These are phyloP conservation scores for Tetracladium marchalianum DNA, from an alignment of 495 filamentous ascomycete genomes.

Conservation along the genomic window DNA sequence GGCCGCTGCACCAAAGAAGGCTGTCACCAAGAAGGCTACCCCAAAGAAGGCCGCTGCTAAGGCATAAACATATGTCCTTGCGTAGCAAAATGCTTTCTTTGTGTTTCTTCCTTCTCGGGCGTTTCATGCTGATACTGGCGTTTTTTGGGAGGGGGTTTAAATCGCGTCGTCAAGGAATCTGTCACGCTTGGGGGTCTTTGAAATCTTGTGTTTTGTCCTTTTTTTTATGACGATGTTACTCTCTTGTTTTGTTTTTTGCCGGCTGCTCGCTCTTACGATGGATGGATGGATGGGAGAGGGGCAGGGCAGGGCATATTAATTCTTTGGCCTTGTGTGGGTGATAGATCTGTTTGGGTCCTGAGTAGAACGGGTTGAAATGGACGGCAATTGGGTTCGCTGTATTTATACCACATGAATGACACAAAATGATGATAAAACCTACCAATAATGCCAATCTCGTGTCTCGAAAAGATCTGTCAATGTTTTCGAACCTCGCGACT, in stretches of 20 bases:
- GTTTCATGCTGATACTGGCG: background rate
- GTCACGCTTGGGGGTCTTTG: background rate
- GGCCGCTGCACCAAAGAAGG: conserved; percentile 40
- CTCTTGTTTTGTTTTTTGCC: background rate
- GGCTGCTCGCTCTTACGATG: background rate
- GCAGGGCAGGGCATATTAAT: no score
- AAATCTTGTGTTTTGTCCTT: background rate
- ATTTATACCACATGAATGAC: conserved; percentile 4
- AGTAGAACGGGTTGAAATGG: background rate
- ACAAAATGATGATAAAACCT: no score
- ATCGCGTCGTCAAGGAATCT: background rate
- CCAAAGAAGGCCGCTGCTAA: conserved; percentile 39
- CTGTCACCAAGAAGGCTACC: conserved; percentile 36
- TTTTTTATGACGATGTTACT: background rate
- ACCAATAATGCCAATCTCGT: no score
- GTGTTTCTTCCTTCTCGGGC: background rate
- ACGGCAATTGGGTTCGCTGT: background rate
- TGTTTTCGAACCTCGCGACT: no score
- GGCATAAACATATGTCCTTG: background rate
- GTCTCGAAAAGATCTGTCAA: no score
- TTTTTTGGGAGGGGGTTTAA: background rate
- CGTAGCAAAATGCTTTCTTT: background rate
- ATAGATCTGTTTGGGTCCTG: no score
- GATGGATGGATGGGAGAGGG: background rate
- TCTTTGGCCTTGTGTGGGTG: no score